Evolutionary conservation across 345 rosid genomes (phyloP).

Genomic region (Barbarea vulgaris): DNA sequence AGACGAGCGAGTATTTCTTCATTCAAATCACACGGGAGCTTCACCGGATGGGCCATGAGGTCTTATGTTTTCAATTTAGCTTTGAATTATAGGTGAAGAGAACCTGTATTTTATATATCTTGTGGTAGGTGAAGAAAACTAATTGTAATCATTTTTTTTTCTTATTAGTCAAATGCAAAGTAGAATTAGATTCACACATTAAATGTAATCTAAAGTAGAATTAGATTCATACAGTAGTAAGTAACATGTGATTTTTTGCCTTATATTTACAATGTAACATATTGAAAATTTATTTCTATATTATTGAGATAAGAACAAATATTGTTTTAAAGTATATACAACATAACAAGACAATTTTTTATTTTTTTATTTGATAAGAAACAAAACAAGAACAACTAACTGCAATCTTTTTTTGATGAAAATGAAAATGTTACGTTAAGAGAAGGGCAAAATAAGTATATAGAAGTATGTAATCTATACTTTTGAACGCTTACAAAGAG

Average conservation of each 20-base stretch:
- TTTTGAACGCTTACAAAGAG: too few relatives aligned
- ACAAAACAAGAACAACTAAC: background rate
- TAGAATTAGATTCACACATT: background rate
- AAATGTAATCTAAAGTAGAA: too few relatives aligned
- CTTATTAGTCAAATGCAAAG: background rate
- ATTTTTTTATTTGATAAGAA: too few relatives aligned
- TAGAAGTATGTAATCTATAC: too few relatives aligned
- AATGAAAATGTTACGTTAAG: too few relatives aligned
- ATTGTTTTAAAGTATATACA: background rate
- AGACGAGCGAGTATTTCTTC: background rate
- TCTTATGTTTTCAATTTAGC: background rate
- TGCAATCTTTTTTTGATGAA: background rate
- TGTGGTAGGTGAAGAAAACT: background rate
- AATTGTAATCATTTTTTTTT: background rate
- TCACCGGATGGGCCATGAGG: background rate
- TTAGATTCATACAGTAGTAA: too few relatives aligned
- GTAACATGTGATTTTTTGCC: background rate
- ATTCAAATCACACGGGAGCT: too few relatives aligned
- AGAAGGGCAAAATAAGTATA: too few relatives aligned
- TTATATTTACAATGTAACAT: background rate
- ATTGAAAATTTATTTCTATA: background rate
- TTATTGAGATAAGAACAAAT: background rate
- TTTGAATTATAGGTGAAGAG: background rate
- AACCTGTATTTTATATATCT: background rate
- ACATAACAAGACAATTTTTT: too few relatives aligned